A percentile compares a stretch with the other conserved stretches of the same genome.
Conservation (phyloP, 768 basidiomycete species). For the Epithele typhae region DNA sequence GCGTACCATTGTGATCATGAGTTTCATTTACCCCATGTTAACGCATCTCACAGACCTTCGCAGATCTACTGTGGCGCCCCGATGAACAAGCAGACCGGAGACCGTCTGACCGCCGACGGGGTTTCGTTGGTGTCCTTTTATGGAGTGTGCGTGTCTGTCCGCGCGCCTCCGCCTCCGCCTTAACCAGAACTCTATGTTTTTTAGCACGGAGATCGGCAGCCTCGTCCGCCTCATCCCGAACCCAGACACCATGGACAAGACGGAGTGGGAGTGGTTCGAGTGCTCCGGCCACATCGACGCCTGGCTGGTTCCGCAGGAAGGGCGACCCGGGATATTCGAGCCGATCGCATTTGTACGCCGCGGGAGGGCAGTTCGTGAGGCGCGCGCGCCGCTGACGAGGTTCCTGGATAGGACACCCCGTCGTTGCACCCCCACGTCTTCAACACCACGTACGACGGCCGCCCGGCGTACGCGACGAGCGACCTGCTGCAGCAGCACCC, state of each 20-base stretch:
- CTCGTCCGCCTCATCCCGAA: conserved; percentile 9
- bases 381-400: too few species aligned
- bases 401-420: conserved; percentile 4
- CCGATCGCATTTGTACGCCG: conserved; percentile 16
- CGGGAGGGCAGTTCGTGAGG: too few species aligned
- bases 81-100: conserved; percentile 30
- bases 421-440: conserved; percentile 10
- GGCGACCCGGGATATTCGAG: conserved; percentile 16
- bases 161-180: not conserved
- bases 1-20: not conserved
- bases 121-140: conserved; percentile 31
- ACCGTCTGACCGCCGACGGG: conserved; percentile 30
- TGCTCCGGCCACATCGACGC: conserved; percentile 15
- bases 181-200: too few species aligned
- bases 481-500: conserved; percentile 19
- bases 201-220: conserved; percentile 16
- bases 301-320: conserved; percentile 10
- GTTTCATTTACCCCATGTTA: not conserved
- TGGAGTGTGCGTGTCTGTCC: conserved; percentile 28
- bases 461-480: conserved; percentile 16
- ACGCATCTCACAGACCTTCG: not conserved
- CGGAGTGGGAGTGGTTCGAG: conserved; percentile 23
- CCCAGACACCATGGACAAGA: conserved; percentile 9
- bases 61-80: conserved; percentile 38
- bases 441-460: conserved; percentile 2